Evolutionary conservation across 768 basidiomycete genomes (phyloP).

Genomic region (Macrocybe gigantea): DNA sequence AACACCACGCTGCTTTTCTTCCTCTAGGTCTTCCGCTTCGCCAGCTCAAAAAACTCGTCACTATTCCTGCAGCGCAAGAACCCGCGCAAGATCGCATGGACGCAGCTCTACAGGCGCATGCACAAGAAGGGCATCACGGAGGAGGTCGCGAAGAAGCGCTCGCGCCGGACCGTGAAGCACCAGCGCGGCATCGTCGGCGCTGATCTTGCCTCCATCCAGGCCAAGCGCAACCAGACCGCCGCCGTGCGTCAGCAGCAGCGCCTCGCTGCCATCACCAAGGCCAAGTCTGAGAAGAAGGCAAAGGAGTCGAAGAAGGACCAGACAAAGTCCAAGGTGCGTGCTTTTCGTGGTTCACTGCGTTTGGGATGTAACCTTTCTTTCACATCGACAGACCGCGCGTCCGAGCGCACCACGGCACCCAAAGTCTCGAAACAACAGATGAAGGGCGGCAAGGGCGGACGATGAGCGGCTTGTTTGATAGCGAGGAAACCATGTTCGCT

Average conservation of each 20-base stretch:
- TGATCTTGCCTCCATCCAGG: conserved; percentile 85
- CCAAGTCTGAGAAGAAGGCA: conserved; percentile 95
- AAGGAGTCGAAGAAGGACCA: conserved; percentile 93
- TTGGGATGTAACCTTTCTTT: not conserved
- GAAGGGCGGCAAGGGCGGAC: conserved; percentile 83
- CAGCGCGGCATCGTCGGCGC: conserved; percentile 98
- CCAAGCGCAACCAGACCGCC: conserved; percentile 88
- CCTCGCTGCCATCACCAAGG: conserved; percentile 83
- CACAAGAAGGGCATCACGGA: conserved; percentile 99
- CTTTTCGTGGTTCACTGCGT: not conserved
- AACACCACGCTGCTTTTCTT: not conserved
- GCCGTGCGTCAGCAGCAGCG: conserved; percentile 78
- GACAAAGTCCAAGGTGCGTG: conserved; percentile 78
- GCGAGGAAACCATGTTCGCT: conserved; percentile 11
- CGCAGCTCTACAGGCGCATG: conserved; percentile 88
- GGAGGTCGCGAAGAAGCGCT: conserved; percentile 98
- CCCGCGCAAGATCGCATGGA: conserved; percentile 99
- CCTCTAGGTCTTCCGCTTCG: conserved; percentile 88
- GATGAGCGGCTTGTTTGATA: conserved; percentile 34
- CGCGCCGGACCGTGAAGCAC: conserved; percentile 94
- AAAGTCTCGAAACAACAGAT: conserved; percentile 95
- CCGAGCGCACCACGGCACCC: conserved; percentile 50
- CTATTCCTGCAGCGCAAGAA: conserved; percentile 99
- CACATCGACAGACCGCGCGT: conserved; percentile 42
- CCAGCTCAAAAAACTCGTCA: conserved; percentile 87